Evolutionary conservation across 2,329 filamentous ascomycete genomes (phyloP), one percentile per base, ranked within the genome.

Genomic region (Fusarium annulatum): DNA sequence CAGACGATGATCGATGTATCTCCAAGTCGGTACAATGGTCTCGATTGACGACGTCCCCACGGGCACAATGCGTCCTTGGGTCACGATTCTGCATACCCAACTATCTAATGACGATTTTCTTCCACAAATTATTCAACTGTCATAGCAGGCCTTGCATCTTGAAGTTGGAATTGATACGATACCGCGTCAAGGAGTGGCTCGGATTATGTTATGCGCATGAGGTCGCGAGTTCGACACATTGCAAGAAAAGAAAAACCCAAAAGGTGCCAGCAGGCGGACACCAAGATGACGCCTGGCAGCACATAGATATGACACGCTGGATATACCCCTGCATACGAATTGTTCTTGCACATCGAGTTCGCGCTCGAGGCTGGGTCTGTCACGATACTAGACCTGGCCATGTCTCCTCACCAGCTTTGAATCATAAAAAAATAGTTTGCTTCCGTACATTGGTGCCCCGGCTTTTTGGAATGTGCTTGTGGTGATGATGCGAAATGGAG

Each of bases 291-390:
- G 76, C 76, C 74, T 74, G 58, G 67, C 67, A 70, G 74, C 76
- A 77, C 76, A 77, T 78, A 78, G 76, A 78, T 75, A 78, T 76
- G 76, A 78, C 67, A 78, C 74, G 76, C 76, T 78, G 76, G 76
- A 78, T 78, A 78, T 78, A 78, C 76, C 76, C 76, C 73, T 76
- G 71, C 76, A 77, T 77, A 78, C 72, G 76, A 78, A 77, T 71
- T 67, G 72, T 76, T 77, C 67, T 73, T 77, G 69, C 76, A 61
- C 60, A 64, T 72, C 68, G 72, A 77, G 71, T 76, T 75, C 68
- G 67, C 65, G 56, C 74, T 74, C 65, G 74, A 75, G 76, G 72
- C 56, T 67, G 57, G 74, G 76, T 77, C 76, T 77, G 64, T 76
- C 69, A 77, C 70, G 76, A 73, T 77, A 68, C 70, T 74, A 77